Base-by-base conservation (phyloP, 139 green algal genomes). In the Chlorella ohadii region DNA sequence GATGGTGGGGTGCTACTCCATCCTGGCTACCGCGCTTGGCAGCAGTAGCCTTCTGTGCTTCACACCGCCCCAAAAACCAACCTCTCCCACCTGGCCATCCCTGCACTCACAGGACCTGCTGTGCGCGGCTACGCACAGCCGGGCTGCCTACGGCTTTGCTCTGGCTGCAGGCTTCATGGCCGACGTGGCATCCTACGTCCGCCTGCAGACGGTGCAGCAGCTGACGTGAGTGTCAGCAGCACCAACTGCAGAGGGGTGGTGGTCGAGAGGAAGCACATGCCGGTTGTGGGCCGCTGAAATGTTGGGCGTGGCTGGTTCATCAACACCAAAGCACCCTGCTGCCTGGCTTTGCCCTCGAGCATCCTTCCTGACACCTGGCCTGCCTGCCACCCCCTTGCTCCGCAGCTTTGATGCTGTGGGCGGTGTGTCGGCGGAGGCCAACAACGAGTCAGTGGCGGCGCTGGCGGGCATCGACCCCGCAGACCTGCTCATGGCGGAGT, bases 61-160 rank as follows among this genome's bases (percentile, higher is more conserved):
- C n/a, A n/a, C n/a, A n/a, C n/a, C n/a, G n/a, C n/a, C n/a, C n/a
- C n/a, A n/a, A n/a, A n/a, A n/a, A n/a, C n/a, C n/a, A n/a, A n/a
- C n/a, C n/a, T 39, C 65, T 7, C 38, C 23, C 9, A 28, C n/a
- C 27, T 17, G 3, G 25, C 41, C 71, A 41, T 23, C 41, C 28
- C 39, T 34, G 25, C 41, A 9, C 22, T 28, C 16, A 39, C 82
- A 89, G 82, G 81, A 91, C 65, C 67, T 93, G 68, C 67, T 93
- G 34, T 89, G 82, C 34, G 89, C 84, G 11, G 89, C 83, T 6
- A 76, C 91, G 82, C 90, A 93, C 70, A 87, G 85, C 41, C 85
- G 89, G 11, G 88, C 88, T n/a, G 84, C 88, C 19, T 93, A 93
- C 67, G 90, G 90, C 23, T 93, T 91, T 81, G 81, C 90, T 12